Evolutionary conservation across 306 rosid species (phyloP).

Genomic region (Dryas octopetala): DNA sequence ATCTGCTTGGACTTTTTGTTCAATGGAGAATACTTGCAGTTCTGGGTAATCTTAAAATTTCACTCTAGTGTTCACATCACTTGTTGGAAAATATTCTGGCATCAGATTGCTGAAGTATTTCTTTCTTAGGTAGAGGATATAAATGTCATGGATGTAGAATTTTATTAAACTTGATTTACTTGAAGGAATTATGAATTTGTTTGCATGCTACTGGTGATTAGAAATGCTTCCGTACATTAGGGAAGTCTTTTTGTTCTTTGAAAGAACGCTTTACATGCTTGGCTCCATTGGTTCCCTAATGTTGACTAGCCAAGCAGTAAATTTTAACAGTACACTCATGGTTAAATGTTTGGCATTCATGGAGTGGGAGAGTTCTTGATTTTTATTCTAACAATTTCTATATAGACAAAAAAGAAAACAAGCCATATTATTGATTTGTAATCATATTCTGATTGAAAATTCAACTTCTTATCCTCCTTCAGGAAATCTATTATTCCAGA

Average conservation of each 20-base stretch:
- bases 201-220: neutral
- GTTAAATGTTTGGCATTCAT: neutral
- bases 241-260: neutral
- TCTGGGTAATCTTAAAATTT: constrained; percentile 58
- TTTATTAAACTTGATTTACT: neutral
- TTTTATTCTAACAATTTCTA: neutral
- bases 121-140: neutral
- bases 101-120: neutral
- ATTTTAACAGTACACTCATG: neutral
- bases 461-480: neutral
- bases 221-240: neutral
- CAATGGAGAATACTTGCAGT: constrained; percentile 93
- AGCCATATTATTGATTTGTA: neutral
- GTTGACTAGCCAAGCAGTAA: neutral
- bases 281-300: neutral
- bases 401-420: neutral
- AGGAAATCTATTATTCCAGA: constrained; percentile 7
- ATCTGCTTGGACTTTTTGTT: constrained; percentile 89
- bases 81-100: neutral
- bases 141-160: neutral
- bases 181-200: neutral
- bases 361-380: neutral
- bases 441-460: neutral
- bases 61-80: constrained; percentile 7
- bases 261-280: neutral